Conservation (phyloP, 2,329 filamentous ascomycete genomes). For the Zymoseptoria tritici region DNA sequence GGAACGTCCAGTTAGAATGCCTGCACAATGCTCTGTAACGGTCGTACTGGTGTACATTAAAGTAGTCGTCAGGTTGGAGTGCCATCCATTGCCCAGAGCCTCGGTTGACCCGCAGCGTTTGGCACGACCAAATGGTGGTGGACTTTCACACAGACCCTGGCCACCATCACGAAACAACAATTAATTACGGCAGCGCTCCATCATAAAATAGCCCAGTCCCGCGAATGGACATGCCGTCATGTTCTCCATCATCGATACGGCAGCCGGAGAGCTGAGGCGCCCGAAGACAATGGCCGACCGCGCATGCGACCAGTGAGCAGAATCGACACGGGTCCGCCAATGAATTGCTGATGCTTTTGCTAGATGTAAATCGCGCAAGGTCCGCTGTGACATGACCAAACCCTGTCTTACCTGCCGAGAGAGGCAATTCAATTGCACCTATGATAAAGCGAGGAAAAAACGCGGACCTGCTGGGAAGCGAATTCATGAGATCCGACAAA, state of each 20-base stretch:
- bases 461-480: constrained; percentile 33
- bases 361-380: constrained; percentile 21
- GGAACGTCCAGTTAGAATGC: not conserved
- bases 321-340: not conserved
- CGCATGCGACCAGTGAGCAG: constrained; percentile 37
- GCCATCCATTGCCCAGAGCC: not conserved
- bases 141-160: not conserved
- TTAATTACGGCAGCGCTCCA: not conserved
- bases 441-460: constrained; percentile 37
- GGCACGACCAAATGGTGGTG: not conserved
- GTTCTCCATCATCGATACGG: constrained; percentile 20
- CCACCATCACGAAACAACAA: not conserved
- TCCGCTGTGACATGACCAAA: constrained; percentile 32
- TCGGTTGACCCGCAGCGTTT: not conserved
- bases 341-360: not conserved
- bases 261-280: constrained; percentile 7
- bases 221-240: constrained; percentile 9
- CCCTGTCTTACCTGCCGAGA: constrained; percentile 34
- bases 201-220: not conserved
- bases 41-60: not conserved
- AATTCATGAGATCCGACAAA: constrained; percentile 32
- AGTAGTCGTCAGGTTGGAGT: not conserved
- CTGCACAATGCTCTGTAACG: not conserved
- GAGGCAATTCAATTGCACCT: constrained; percentile 36
- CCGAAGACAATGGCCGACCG: constrained; percentile 20